These are phyloP conservation scores for Fusarium verrucosum DNA, from an alignment of 2,329 filamentous ascomycete species.

Conservation along the genomic window DNA sequence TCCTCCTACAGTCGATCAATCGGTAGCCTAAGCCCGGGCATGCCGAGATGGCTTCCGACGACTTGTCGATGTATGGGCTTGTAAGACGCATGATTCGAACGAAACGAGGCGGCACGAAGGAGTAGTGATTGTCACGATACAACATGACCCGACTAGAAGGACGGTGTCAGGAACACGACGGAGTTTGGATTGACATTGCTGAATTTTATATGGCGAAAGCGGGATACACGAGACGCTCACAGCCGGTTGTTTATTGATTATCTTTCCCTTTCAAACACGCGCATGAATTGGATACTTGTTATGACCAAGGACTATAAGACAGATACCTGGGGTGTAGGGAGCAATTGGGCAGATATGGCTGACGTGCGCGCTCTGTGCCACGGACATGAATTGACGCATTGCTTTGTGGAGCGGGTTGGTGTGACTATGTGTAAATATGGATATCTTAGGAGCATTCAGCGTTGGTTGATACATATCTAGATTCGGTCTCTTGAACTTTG, in stretches of 20 bases:
- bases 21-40: slow-evolving; percentile 22
- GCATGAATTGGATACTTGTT: slow-evolving; percentile 12
- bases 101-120: not conserved
- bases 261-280: slow-evolving; percentile 5
- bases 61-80: slow-evolving; percentile 1
- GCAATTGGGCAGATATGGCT: slow-evolving; percentile 19
- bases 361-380: slow-evolving; percentile 16
- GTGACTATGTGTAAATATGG: not conserved
- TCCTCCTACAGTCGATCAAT: slow-evolving; percentile 39
- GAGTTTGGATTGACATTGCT: slow-evolving; percentile 31
- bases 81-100: not conserved
- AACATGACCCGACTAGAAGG: slow-evolving; percentile 8
- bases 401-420: not conserved
- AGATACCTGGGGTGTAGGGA: slow-evolving; percentile 38
- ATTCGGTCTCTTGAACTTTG: not conserved
- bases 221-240: slow-evolving; percentile 41
- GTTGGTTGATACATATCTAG: not conserved
- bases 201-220: slow-evolving; percentile 35
- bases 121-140: not conserved
- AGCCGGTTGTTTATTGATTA: slow-evolving; percentile 12
- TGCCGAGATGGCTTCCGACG: not conserved
- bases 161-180: slow-evolving; percentile 16
- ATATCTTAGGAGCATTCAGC: too few species aligned
- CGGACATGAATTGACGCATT: slow-evolving; percentile 36
- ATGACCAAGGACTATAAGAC: slow-evolving; percentile 25